Conservation (phyloP, 2,329 filamentous ascomycete genomes). For the Ophiognomonia clavigignenti-juglandacearum region DNA sequence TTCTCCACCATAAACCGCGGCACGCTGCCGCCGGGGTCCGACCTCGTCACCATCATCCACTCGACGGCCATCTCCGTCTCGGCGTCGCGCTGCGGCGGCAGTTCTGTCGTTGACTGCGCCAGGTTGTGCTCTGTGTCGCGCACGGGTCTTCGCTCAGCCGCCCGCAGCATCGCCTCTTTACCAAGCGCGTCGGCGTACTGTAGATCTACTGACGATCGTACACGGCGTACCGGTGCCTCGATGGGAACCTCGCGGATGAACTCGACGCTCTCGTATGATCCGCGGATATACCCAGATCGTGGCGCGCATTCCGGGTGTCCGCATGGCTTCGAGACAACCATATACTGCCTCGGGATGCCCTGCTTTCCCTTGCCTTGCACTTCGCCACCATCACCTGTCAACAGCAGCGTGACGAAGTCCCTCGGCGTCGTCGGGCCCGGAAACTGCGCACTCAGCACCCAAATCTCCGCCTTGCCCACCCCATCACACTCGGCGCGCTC, state of each 20-base stretch:
- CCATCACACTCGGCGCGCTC: slow-evolving; percentile 57
- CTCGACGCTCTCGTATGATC: slow-evolving; percentile 87
- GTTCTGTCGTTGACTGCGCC: slow-evolving; percentile 4
- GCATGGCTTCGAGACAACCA: slow-evolving; percentile 84
- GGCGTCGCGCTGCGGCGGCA: slow-evolving; percentile 8
- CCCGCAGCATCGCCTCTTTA: slow-evolving; percentile 41
- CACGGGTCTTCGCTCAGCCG: slow-evolving; percentile 26
- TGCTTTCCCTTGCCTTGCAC: slow-evolving; percentile 18
- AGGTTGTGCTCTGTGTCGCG: slow-evolving; percentile 1
- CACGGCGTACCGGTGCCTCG: slow-evolving; percentile 36
- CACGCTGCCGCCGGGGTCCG: slow-evolving; percentile 83
- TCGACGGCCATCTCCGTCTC: slow-evolving; percentile 53
- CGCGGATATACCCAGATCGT: slow-evolving; percentile 70
- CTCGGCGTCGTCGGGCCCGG: slow-evolving; percentile 81
- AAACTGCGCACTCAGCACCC: slow-evolving; percentile 83
- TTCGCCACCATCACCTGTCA: slow-evolving; percentile 41
- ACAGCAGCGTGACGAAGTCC: slow-evolving; percentile 78
- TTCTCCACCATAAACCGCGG: slow-evolving; percentile 89
- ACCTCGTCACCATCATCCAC: slow-evolving; percentile 90
- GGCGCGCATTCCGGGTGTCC: slow-evolving; percentile 68
- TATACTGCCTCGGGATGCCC: slow-evolving; percentile 64
- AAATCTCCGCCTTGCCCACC: slow-evolving; percentile 66
- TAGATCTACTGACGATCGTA: slow-evolving; percentile 40
- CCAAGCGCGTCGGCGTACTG: slow-evolving; percentile 28
- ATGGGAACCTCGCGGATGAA: slow-evolving; percentile 78